These are phyloP conservation scores for Aspergillus nidulans DNA, from an alignment of 495 filamentous ascomycete genomes.

Conservation along the genomic window DNA sequence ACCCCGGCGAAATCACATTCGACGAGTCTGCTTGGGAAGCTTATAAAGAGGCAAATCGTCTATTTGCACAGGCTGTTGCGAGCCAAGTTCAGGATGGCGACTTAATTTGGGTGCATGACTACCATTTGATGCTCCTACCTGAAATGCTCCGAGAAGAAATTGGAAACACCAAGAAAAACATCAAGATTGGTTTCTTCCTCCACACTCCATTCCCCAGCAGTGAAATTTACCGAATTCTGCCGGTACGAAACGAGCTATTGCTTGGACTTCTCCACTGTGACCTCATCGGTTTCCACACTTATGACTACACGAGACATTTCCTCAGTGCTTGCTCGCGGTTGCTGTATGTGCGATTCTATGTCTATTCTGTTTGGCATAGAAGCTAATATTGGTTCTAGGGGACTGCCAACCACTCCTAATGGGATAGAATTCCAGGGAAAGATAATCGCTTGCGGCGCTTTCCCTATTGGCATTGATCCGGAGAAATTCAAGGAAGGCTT, in stretches of 20 bases:
- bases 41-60: conserved; percentile 82
- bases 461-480: conserved; percentile 95
- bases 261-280: conserved; percentile 85
- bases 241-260: conserved; percentile 84
- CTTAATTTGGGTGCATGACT: conserved; percentile 95
- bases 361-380: neutral
- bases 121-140: conserved; percentile 94
- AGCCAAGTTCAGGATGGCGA: conserved; percentile 85
- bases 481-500: conserved; percentile 90
- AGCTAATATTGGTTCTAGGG: conserved; percentile 39
- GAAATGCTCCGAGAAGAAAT: conserved; percentile 88
- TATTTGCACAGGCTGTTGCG: conserved; percentile 79
- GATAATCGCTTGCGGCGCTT: conserved; percentile 82
- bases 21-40: conserved; percentile 91
- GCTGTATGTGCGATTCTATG: conserved; percentile 52
- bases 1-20: conserved; percentile 95
- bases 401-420: conserved; percentile 76
- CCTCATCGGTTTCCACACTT: conserved; percentile 93
- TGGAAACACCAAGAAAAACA: conserved; percentile 67
- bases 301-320: conserved; percentile 94
- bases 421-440: conserved; percentile 82
- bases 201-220: conserved; percentile 97
- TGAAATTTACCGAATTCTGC: conserved; percentile 93
- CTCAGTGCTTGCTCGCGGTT: conserved; percentile 87
- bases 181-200: conserved; percentile 96